These are phyloP conservation scores for Drechmeria coniospora DNA, from an alignment of 2,329 filamentous ascomycete genomes.

Conservation along the genomic window DNA sequence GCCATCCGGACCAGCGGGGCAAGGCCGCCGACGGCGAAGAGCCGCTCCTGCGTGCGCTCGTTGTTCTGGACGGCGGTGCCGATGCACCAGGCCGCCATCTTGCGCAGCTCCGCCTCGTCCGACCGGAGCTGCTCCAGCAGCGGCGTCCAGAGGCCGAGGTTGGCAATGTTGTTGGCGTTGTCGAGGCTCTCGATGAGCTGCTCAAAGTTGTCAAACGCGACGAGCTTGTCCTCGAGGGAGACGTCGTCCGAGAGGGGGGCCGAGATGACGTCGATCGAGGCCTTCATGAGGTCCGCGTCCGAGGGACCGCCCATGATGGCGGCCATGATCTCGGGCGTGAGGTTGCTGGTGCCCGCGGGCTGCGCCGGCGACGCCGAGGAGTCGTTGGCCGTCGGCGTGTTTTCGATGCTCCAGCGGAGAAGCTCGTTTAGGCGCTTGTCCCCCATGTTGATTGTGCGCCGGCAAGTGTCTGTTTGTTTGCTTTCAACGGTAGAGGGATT, in stretches of 20 bases:
- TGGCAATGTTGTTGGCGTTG: slow-evolving; percentile 88
- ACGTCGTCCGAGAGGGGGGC: slow-evolving; percentile 45
- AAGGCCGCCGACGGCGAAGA: slow-evolving; percentile 49
- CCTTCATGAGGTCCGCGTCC: slow-evolving; percentile 84
- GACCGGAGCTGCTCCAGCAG: slow-evolving; percentile 55
- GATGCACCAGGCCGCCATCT: slow-evolving; percentile 86
- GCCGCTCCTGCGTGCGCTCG: slow-evolving; percentile 61
- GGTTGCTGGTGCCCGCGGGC: slow-evolving; percentile 20
- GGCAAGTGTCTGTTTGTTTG: slow-evolving; percentile 1
- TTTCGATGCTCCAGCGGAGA: slow-evolving; percentile 59
- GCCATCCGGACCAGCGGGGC: slow-evolving; percentile 52
- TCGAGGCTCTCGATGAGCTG: slow-evolving; percentile 84
- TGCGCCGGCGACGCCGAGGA: slow-evolving; percentile 15
- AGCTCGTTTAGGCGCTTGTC: slow-evolving; percentile 55
- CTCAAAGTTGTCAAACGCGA: slow-evolving; percentile 90
- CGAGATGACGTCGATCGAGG: slow-evolving; percentile 62
- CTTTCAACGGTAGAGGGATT: too few relatives aligned
- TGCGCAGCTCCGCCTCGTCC: slow-evolving; percentile 56
- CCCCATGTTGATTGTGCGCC: slow-evolving; percentile 25
- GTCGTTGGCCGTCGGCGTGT: slow-evolving; percentile 20
- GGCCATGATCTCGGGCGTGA: slow-evolving; percentile 57
- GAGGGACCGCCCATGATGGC: slow-evolving; percentile 71
- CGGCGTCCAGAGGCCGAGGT: slow-evolving; percentile 66
- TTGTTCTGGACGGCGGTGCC: slow-evolving; percentile 97
- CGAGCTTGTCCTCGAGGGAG: slow-evolving; percentile 59